A percentile compares a stretch with the other conserved stretches of the same genome.
phyloP scores from a whole-genome alignment of 768 basidiomycete genomes.

The Phaeotremella skinneri region DNA sequence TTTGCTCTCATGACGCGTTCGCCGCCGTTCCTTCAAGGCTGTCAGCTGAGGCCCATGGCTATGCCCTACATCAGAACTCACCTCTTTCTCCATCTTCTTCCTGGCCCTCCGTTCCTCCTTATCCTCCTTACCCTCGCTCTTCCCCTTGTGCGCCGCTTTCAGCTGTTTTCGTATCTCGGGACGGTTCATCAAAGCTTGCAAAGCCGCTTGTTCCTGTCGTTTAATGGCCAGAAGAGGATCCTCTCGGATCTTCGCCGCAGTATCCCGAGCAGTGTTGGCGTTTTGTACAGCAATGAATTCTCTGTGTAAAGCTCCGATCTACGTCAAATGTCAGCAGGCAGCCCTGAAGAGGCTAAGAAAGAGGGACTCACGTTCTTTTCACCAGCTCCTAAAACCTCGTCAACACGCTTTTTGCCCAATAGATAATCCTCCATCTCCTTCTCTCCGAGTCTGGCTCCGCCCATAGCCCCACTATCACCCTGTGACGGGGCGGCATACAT shows the following conservation, averaged over 20 bases:
- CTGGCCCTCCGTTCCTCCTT: slow-evolving; percentile 61
- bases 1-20: slow-evolving; percentile 33
- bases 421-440: slow-evolving; percentile 96
- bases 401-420: slow-evolving; percentile 94
- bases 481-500: slow-evolving; percentile 98
- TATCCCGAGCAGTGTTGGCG: slow-evolving; percentile 82
- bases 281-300: slow-evolving; percentile 93
- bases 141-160: slow-evolving; percentile 47
- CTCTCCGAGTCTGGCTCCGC: slow-evolving; percentile 45
- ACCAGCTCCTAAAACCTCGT: slow-evolving; percentile 79
- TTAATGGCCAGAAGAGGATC: slow-evolving; percentile 97
- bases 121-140: slow-evolving; percentile 36
- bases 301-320: slow-evolving; percentile 60
- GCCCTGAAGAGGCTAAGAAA: slow-evolving; percentile 54
- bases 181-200: slow-evolving; percentile 63
- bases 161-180: slow-evolving; percentile 46
- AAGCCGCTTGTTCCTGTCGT: slow-evolving; percentile 91
- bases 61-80: slow-evolving; percentile 39
- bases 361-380: slow-evolving; percentile 74
- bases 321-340: background rate
- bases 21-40: slow-evolving; percentile 28
- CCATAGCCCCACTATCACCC: slow-evolving; percentile 69
- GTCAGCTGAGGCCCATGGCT: background rate
- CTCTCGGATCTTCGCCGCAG: slow-evolving; percentile 90
- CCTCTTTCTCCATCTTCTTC: slow-evolving; percentile 60